Base-by-base conservation (phyloP, 2,329 filamentous ascomycete genomes). In the Beauveria rudraprayagi region DNA sequence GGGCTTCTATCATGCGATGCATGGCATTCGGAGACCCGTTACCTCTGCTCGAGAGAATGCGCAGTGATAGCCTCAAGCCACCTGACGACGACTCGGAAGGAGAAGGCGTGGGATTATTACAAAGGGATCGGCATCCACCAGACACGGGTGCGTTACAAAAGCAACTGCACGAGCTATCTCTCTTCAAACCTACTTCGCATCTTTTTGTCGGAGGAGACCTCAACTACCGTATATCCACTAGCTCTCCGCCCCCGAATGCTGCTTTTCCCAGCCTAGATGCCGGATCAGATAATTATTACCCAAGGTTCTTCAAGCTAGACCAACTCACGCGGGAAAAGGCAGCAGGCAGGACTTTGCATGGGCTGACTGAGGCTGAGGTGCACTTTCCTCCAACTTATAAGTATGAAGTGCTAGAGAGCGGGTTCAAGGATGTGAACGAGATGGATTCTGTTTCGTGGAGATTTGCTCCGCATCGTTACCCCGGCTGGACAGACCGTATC, bases 321-420 rank as follows among this genome's bases (percentile, higher is more conserved):
- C 94, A 99, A 75, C 81, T 97, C 24, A 86, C 78, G 2, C 80
- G 83, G 53, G 92, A 97, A 73, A 84, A 84, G 57, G 73, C 73
- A 5, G 85, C 86, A 1, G 85, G 86, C 0, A 82, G 86, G 17
- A 91, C 90, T 2, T 77, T 96, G 26, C 92, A 97, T 65, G 87
- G 90, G 5, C 77, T 99, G 40, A 76, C 77, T 10, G 94, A 99
- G 75, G 83, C 86, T 1, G 77, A 82, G 1, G 85, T 97, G 62
- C 74, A 73, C 4, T 99, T 97, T 69, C 89, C 92, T 1, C 94
- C 94, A 0, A 97, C 94, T 0, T 99, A 99, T 79, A 99, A 99
- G 74, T 95, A 94, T 72, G 80, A 81, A 40, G 72, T 81, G 1
- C 67, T 65, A 46, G 68, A 67, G n/a, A 68, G 65, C 6, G 67